Conservation (phyloP, 257 asterid species). For the Capsicum pubescens region DNA sequence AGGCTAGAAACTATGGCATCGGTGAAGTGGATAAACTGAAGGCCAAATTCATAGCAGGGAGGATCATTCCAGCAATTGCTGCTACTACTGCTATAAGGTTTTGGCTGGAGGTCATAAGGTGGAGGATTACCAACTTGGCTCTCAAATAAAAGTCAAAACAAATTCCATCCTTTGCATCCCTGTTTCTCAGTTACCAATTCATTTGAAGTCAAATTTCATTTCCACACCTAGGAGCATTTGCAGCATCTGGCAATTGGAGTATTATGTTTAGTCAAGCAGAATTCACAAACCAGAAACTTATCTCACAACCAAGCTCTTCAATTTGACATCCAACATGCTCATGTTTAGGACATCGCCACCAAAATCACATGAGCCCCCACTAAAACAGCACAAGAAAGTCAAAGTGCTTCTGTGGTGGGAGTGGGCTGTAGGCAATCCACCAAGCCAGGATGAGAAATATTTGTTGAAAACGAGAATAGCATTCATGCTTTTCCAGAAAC, state of each 20-base stretch:
- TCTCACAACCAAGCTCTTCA: neutral
- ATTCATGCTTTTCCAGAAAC: neutral
- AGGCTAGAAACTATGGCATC: conserved; percentile 89
- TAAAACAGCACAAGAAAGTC: neutral
- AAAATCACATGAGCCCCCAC: neutral
- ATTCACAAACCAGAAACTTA: neutral
- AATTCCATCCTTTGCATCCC: neutral
- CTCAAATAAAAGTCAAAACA: conserved; percentile 26
- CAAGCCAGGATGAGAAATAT: neutral
- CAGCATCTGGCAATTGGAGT: neutral
- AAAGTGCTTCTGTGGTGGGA: neutral
- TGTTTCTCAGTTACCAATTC: neutral
- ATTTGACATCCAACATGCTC: neutral
- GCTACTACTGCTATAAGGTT: conserved; percentile 88
- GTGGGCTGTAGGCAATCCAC: too few relatives aligned
- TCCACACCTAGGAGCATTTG: neutral
- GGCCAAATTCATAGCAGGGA: conserved; percentile 91
- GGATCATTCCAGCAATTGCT: conserved; percentile 94
- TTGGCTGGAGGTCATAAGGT: conserved; percentile 72
- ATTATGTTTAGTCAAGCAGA: neutral
- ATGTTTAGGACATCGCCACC: neutral
- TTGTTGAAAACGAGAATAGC: neutral
- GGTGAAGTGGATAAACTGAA: conserved; percentile 89
- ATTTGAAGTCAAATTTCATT: neutral
- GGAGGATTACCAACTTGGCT: conserved; percentile 85